Evolutionary conservation across 805 yeast species (phyloP).

Genomic region (Ogataea pignaliae): DNA sequence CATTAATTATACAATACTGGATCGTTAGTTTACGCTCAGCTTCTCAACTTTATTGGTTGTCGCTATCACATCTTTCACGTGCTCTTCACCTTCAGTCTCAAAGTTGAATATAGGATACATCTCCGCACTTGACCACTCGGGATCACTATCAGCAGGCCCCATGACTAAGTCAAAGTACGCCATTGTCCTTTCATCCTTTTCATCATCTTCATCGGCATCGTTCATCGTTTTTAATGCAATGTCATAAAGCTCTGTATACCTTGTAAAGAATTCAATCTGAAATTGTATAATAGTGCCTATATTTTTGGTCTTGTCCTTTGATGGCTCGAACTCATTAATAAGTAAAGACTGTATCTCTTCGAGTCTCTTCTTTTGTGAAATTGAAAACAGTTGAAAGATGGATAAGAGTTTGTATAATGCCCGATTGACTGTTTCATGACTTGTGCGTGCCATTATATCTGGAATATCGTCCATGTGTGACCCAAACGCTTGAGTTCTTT

Average conservation of each 20-base stretch:
- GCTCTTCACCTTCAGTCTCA: conserved; percentile 4
- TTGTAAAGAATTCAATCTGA: conserved; percentile 11
- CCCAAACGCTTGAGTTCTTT: neutral
- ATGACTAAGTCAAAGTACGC: conserved; percentile 14
- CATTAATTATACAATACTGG: too few species aligned
- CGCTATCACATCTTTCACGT: neutral
- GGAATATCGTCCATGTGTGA: conserved; percentile 7
- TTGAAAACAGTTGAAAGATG: conserved; percentile 11
- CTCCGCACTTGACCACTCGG: conserved; percentile 18
- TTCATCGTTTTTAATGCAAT: neutral
- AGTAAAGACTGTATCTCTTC: conserved; percentile 8
- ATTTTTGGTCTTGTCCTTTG: conserved; percentile 13
- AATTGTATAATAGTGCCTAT: conserved; percentile 14
- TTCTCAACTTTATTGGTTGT: too few species aligned
- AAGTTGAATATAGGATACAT: conserved; percentile 24
- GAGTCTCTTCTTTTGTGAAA: conserved; percentile 6
- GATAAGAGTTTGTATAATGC: conserved; percentile 10
- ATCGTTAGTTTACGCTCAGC: too few species aligned
- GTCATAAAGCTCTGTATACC: conserved; percentile 6
- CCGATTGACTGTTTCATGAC: conserved; percentile 11
- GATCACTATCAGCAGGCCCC: conserved; percentile 12
- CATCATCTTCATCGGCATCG: conserved; percentile 1
- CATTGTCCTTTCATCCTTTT: conserved; percentile 10
- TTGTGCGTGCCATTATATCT: conserved; percentile 9
- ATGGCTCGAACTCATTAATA: conserved; percentile 17